Evolutionary conservation across 768 basidiomycete genomes (phyloP).

Genomic region (Zangia roseola): DNA sequence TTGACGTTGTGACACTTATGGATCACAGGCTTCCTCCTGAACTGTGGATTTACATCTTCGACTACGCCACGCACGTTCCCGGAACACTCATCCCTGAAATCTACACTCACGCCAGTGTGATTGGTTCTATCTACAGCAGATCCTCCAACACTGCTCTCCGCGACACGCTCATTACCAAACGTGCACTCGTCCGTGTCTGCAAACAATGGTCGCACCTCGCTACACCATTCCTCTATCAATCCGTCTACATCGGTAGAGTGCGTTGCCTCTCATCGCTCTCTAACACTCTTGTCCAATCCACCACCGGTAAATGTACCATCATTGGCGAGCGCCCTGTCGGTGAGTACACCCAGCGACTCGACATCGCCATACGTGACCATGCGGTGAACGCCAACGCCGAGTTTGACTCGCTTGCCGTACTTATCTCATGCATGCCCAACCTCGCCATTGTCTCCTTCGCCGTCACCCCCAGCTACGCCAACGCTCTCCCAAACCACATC

Average conservation of each 20-base stretch:
- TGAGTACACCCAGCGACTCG: constrained; percentile 23
- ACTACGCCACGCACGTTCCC: constrained; percentile 19
- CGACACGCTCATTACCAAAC: constrained; percentile 24
- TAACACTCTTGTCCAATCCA: constrained; percentile 10
- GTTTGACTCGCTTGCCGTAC: constrained; percentile 1
- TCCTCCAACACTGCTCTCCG: constrained; percentile 7
- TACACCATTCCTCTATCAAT: constrained; percentile 21
- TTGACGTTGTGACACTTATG: too few relatives aligned
- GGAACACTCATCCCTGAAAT: constrained; percentile 23
- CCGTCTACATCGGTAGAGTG: constrained; percentile 21
- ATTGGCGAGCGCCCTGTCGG: constrained; percentile 15
- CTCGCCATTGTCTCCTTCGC: constrained; percentile 23
- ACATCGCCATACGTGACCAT: constrained; percentile 24
- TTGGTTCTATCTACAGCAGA: constrained; percentile 9
- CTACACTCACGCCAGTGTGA: constrained; percentile 12
- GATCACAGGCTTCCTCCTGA: constrained; percentile 27
- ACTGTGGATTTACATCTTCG: constrained; percentile 26
- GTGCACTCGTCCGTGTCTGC: constrained; percentile 29
- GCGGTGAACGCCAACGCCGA: background rate
- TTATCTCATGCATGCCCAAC: constrained; percentile 17
- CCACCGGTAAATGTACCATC: constrained; percentile 9
- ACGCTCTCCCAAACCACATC: constrained; percentile 2
- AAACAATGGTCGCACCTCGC: constrained; percentile 30
- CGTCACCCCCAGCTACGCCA: background rate
- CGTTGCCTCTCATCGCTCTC: constrained; percentile 20